Conservation (phyloP, 2,329 filamentous ascomycete genomes). For the Achaetomium macrosporum region DNA sequence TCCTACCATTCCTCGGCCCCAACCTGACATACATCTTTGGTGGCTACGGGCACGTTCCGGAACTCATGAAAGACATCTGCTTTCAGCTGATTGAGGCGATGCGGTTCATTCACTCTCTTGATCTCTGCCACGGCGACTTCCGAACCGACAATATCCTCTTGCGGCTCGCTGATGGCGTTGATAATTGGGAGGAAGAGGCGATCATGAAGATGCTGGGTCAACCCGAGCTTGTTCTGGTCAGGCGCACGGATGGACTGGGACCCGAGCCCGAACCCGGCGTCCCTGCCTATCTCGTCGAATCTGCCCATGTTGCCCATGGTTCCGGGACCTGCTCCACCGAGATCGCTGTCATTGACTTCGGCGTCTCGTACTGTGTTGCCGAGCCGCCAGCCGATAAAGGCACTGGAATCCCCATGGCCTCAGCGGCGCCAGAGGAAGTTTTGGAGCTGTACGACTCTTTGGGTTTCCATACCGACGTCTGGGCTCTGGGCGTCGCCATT, state of each 20-base stretch:
- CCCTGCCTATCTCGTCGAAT: constrained; percentile 9
- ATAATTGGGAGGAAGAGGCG: constrained; percentile 6
- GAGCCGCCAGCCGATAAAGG: not conserved
- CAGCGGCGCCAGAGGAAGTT: constrained; percentile 8
- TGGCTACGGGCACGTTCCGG: not conserved
- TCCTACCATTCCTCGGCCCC: constrained; percentile 15
- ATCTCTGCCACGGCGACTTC: constrained; percentile 19
- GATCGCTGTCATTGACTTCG: constrained; percentile 16
- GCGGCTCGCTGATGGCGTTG: constrained; percentile 1
- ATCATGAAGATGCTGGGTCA: constrained; percentile 4
- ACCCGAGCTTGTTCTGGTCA: not conserved
- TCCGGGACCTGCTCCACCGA: not conserved
- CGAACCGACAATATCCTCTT: constrained; percentile 12
- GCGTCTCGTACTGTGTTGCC: constrained; percentile 10
- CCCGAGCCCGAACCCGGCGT: not conserved
- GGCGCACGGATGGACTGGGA: not conserved
- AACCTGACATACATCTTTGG: not conserved
- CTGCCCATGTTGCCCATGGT: not conserved
- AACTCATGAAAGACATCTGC: constrained; percentile 15
- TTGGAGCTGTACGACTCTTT: not conserved
- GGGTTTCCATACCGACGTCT: constrained; percentile 10
- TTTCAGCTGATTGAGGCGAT: constrained; percentile 13
- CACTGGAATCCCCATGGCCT: constrained; percentile 4
- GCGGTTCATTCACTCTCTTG: constrained; percentile 9
- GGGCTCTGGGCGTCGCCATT: constrained; percentile 12